Percentiles rank a stretch among this genome's conserved stretches.
phyloP scores from a whole-genome alignment of 257 asterid species.

The Lycium barbarum region DNA sequence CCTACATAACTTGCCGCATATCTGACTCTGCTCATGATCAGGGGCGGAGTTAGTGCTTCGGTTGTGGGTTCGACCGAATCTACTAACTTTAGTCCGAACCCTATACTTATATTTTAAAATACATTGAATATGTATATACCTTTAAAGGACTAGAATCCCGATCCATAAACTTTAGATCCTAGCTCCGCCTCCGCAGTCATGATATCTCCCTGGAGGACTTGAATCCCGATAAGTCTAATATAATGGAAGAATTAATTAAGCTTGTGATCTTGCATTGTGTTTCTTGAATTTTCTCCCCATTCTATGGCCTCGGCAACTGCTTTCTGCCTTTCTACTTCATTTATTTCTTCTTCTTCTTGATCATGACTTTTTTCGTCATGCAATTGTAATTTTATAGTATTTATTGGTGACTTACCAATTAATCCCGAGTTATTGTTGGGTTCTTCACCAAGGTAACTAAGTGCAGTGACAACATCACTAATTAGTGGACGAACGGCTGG shows the following conservation, averaged over 20 bases:
- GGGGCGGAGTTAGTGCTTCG: too few species aligned
- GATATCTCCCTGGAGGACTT: not conserved
- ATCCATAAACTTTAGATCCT: too few species aligned
- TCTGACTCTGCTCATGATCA: too few species aligned
- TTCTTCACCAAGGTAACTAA: slow-evolving; percentile 59
- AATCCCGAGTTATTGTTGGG: slow-evolving; percentile 36
- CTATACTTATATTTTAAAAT: too few species aligned
- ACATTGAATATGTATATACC: too few species aligned
- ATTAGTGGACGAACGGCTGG: slow-evolving; percentile 63
- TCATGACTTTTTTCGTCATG: not conserved
- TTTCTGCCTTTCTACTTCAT: slow-evolving; percentile 53
- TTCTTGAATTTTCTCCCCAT: slow-evolving; percentile 76
- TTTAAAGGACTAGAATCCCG: too few species aligned
- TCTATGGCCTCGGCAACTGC: slow-evolving; percentile 87
- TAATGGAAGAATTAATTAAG: too few species aligned
- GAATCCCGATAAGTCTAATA: not conserved
- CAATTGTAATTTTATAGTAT: not conserved
- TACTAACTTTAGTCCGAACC: too few species aligned
- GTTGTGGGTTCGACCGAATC: too few species aligned
- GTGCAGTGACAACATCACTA: slow-evolving; percentile 86
- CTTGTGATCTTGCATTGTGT: slow-evolving; percentile 26
- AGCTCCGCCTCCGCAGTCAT: not conserved
- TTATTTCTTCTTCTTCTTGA: not conserved
- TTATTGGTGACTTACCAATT: not conserved
- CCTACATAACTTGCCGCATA: not conserved